Conservation (phyloP, 2,329 filamentous ascomycete species). For the Colletotrichum liaoningense region DNA sequence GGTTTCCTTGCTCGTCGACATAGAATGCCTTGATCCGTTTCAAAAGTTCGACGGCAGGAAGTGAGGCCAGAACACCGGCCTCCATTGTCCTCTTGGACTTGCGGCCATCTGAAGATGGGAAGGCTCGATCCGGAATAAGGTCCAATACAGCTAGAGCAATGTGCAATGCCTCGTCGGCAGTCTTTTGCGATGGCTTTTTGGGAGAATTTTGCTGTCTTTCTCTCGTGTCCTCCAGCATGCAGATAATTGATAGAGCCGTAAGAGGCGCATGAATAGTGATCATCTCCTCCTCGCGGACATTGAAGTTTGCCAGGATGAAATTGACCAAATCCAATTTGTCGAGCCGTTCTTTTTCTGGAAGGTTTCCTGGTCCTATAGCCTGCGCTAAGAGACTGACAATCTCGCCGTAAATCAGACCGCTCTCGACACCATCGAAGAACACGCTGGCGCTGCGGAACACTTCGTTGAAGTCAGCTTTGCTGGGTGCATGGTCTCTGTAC, state of each 20-base stretch:
- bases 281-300: constrained; percentile 97
- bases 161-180: constrained; percentile 51
- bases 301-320: constrained; percentile 90
- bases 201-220: constrained; percentile 43
- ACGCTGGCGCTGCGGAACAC: constrained; percentile 92
- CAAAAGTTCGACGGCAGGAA: constrained; percentile 64
- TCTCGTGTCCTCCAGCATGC: constrained; percentile 68
- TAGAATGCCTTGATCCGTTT: constrained; percentile 75
- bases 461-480: constrained; percentile 82
- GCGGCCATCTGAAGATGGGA: constrained; percentile 50
- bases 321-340: constrained; percentile 78
- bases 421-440: constrained; percentile 98
- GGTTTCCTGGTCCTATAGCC: constrained; percentile 61
- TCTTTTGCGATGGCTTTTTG: constrained; percentile 42
- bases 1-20: constrained; percentile 74
- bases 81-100: constrained; percentile 40
- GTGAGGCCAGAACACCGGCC: constrained; percentile 42
- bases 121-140: constrained; percentile 73
- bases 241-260: constrained; percentile 72
- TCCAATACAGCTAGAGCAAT: constrained; percentile 70
- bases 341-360: constrained; percentile 60
- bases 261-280: constrained; percentile 85
- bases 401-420: constrained; percentile 90
- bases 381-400: constrained; percentile 76
- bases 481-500: constrained; percentile 74